Evolutionary conservation across 2,329 filamentous ascomycete species (phyloP).

Genomic region (Arthrobotrys pseudoclavata): DNA sequence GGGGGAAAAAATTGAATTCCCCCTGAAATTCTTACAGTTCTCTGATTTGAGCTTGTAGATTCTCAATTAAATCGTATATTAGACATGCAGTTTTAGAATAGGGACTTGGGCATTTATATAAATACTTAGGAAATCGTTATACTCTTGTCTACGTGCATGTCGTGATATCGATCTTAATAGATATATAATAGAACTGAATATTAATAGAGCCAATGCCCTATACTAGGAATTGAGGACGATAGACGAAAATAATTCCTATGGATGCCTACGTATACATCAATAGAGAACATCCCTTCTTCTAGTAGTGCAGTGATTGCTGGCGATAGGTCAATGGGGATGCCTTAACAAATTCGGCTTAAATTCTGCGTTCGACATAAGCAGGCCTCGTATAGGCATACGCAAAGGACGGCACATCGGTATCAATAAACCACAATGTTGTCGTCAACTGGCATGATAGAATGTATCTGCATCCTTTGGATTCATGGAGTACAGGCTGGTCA

Average conservation of each 20-base stretch:
- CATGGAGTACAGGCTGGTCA: constrained; percentile 2
- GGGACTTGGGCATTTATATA: no score
- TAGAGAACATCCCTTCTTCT: not conserved
- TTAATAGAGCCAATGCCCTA: constrained; percentile 4
- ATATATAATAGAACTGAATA: constrained; percentile 2
- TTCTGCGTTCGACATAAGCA: not conserved
- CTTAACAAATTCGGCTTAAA: not conserved
- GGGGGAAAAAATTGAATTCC: no score
- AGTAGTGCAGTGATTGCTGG: not conserved
- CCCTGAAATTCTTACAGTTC: not conserved
- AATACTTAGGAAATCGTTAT: no score
- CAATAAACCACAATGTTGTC: not conserved
- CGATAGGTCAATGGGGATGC: not conserved
- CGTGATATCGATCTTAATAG: no score
- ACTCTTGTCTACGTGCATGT: not conserved
- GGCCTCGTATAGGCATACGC: constrained; percentile 14
- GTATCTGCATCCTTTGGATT: constrained; percentile 3
- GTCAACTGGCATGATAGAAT: not conserved
- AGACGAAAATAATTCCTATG: not conserved
- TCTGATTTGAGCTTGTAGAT: constrained; percentile 1
- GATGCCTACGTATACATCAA: not conserved
- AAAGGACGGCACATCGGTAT: not conserved
- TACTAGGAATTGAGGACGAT: not conserved
- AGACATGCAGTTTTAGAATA: no score
- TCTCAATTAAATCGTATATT: not conserved